Evolutionary conservation across 2,329 filamentous ascomycete genomes (phyloP).

Genomic region (Colletotrichum sp.): DNA sequence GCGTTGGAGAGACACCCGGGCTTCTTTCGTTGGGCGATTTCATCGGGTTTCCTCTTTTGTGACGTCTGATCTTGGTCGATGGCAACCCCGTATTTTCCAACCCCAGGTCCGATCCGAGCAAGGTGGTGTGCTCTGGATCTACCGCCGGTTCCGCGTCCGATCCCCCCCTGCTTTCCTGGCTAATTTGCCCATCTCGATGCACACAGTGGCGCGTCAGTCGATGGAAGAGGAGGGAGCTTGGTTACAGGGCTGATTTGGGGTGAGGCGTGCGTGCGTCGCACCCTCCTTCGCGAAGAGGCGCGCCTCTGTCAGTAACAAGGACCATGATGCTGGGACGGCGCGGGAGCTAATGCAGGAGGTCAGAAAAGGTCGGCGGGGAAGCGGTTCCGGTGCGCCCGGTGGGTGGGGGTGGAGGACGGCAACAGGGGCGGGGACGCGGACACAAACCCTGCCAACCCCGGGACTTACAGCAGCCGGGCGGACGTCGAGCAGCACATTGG

Average conservation of each 20-base stretch:
- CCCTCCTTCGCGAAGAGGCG: neutral
- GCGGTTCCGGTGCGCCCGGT: neutral
- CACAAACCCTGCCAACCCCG: neutral
- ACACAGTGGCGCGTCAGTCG: neutral
- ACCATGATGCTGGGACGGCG: constrained; percentile 9
- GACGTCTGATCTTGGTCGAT: neutral
- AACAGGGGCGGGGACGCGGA: neutral
- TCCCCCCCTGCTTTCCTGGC: neutral
- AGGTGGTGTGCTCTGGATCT: neutral
- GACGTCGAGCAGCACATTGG: neutral
- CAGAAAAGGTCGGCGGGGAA: neutral
- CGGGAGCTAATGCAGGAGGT: constrained; percentile 14
- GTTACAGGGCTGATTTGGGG: neutral
- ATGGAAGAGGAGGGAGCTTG: neutral
- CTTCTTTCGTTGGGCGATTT: neutral
- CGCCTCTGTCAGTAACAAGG: neutral
- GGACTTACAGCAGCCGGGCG: neutral
- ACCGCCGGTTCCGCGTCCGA: neutral
- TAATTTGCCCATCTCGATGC: neutral
- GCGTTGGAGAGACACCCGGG: neutral
- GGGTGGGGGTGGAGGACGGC: neutral
- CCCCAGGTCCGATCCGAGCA: neutral
- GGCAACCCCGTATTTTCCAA: neutral
- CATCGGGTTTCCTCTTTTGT: neutral
- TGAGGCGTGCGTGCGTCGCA: neutral